Conservation (phyloP, 768 basidiomycete species). For the Leccinum fibrillosum region DNA sequence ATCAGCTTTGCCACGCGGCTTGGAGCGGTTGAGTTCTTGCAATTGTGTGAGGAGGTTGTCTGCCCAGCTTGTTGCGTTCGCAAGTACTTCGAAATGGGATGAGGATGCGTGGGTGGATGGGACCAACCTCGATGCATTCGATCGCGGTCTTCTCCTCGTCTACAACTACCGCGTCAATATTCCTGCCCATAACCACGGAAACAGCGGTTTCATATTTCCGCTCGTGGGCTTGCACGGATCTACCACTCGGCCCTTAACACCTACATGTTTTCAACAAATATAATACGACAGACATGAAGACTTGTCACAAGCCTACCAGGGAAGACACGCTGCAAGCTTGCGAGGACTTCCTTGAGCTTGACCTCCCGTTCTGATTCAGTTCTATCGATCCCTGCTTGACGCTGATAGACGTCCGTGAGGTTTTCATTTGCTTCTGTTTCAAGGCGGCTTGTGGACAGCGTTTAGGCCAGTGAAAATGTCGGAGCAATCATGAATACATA, state of each 20-base stretch:
- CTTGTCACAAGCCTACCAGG: slow-evolving; percentile 51
- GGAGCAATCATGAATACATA: slow-evolving; percentile 27
- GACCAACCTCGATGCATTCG: slow-evolving; percentile 87
- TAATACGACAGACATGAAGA: neutral
- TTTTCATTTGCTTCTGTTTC: slow-evolving; percentile 93
- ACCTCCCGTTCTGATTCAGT: slow-evolving; percentile 82
- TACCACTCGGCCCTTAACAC: slow-evolving; percentile 88
- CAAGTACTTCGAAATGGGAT: slow-evolving; percentile 64
- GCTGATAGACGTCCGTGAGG: slow-evolving; percentile 73
- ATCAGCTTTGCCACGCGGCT: slow-evolving; percentile 80
- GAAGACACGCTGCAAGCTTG: slow-evolving; percentile 84
- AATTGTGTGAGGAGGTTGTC: slow-evolving; percentile 73
- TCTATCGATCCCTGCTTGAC: slow-evolving; percentile 87
- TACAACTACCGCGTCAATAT: slow-evolving; percentile 94
- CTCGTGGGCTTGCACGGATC: slow-evolving; percentile 93
- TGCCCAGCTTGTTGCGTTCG: slow-evolving; percentile 92
- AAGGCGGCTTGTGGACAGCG: slow-evolving; percentile 56
- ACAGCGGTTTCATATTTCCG: slow-evolving; percentile 92
- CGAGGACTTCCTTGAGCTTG: slow-evolving; percentile 81
- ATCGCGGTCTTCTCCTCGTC: slow-evolving; percentile 97
- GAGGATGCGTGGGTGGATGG: neutral
- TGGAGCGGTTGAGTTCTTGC: slow-evolving; percentile 78
- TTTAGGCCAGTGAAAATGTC: neutral
- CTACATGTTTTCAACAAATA: slow-evolving; percentile 34
- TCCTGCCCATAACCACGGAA: slow-evolving; percentile 86